Evolutionary conservation across 768 basidiomycete genomes (phyloP).

Genomic region (Amanita rubescens): DNA sequence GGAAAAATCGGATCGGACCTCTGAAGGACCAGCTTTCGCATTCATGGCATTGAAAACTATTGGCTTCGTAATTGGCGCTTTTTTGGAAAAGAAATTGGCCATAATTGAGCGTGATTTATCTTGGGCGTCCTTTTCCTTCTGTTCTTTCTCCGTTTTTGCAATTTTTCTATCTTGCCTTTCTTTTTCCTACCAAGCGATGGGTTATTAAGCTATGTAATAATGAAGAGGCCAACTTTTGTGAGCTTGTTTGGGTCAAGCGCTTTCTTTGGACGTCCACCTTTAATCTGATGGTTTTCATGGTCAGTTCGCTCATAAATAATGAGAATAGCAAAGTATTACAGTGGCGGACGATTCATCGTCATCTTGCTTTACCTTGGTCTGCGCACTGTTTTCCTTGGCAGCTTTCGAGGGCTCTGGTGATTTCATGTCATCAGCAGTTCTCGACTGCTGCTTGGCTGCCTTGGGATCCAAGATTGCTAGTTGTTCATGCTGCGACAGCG

Average conservation of each 20-base stretch:
- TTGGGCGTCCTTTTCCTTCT: constrained; percentile 62
- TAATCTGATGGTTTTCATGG: constrained; percentile 5
- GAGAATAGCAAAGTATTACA: background rate
- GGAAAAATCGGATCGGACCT: constrained; percentile 56
- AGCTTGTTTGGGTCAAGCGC: constrained; percentile 47
- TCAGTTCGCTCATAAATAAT: background rate
- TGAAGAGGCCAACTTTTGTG: constrained; percentile 37
- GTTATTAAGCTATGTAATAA: background rate
- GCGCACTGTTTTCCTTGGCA: background rate
- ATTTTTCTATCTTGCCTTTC: constrained; percentile 60
- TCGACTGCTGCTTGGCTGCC: constrained; percentile 27
- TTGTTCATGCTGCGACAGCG: constrained; percentile 50
- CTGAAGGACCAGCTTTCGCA: constrained; percentile 27
- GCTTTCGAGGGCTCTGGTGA: background rate
- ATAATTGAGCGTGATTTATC: constrained; percentile 70
- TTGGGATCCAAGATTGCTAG: constrained; percentile 49
- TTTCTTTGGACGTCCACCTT: constrained; percentile 41
- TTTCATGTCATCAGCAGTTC: constrained; percentile 23
- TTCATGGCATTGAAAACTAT: constrained; percentile 17
- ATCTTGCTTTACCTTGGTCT: constrained; percentile 1
- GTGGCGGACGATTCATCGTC: background rate
- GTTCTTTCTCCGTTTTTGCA: constrained; percentile 64
- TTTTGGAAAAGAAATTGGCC: constrained; percentile 71
- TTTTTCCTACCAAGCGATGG: constrained; percentile 45
- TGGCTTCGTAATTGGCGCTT: constrained; percentile 29